Base-by-base conservation (phyloP, 148 eudicot species). In the Camellia granthamiana region DNA sequence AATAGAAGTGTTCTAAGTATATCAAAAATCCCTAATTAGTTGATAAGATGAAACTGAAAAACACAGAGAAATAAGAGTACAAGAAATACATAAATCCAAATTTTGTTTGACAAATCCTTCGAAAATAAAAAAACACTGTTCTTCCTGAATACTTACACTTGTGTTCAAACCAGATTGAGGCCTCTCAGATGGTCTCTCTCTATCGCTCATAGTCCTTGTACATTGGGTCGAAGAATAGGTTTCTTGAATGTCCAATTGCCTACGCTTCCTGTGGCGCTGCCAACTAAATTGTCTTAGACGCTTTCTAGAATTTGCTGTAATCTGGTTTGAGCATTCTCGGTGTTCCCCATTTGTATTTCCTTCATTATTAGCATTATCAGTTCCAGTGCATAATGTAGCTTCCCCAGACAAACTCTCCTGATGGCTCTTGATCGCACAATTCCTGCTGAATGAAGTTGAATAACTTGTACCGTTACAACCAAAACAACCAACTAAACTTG, bases 281-380 rank as follows among this genome's bases (percentile, higher is more conserved):
- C 95, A 88, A 72, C 90, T 85, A 72, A 81, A 86, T 77, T 79
- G 63, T 80, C 91, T 88, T 77, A 5, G 60, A 74, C 84, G 95
- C 85, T 90, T 92, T 83, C 81, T 76, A 54, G 77, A 72, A 44
- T 75, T 82, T 44, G 14, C 73, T 41, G 19, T 69, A 81, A 58
- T 43, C 63, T 69, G 79, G 18, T 81, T 83, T 73, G 79, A 82
- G 80, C 79, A 83, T 52, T 52, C 79, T 9, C 69, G 81, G 30
- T 41, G 11, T 72, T 69, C 42, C 67, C 10, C 63, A 56, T 7
- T 43, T 43, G 73, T 23, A 59, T 75, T 15, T 46, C 56, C 83
- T 74, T 85, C 82, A 64, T 13, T 70, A 55, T 66, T 62, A 66
- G 44, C 46, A 76, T 46, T 58, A 72, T 52, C 77, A 70, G 54